These are phyloP conservation scores for Fusarium sublunatum DNA, from an alignment of 2,329 filamentous ascomycete species.

Conservation along the genomic window DNA sequence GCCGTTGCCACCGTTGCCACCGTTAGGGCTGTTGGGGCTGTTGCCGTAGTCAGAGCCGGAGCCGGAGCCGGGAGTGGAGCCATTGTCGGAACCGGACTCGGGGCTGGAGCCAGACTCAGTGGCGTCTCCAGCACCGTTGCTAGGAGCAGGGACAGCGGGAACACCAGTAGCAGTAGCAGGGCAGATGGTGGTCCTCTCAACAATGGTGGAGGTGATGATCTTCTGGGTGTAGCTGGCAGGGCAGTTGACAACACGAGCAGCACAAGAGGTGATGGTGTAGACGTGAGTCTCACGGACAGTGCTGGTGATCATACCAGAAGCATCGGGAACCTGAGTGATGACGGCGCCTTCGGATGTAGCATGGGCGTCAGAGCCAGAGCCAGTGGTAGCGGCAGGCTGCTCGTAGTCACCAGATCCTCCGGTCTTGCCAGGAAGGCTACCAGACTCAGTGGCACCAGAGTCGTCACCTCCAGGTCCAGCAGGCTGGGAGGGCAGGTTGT, in stretches of 20 bases:
- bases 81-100: not conserved
- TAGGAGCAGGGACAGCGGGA: not conserved
- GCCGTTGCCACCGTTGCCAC: not conserved
- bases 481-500: conserved; percentile 7
- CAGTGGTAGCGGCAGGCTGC: conserved; percentile 13
- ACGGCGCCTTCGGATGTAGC: conserved; percentile 14
- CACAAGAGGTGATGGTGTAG: conserved; percentile 53
- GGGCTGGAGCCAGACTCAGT: not conserved
- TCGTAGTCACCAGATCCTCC: not conserved
- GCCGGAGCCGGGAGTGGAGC: not conserved
- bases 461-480: not conserved
- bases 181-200: conserved; percentile 39
- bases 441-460: conserved; percentile 17
- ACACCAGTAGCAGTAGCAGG: conserved; percentile 35
- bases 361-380: conserved; percentile 14
- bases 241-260: conserved; percentile 54
- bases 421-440: conserved; percentile 13
- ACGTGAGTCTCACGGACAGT: conserved; percentile 40
- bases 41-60: conserved; percentile 4
- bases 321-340: conserved; percentile 22
- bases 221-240: conserved; percentile 51
- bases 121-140: not conserved
- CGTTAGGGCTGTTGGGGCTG: too few relatives aligned
- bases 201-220: conserved; percentile 44
- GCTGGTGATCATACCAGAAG: conserved; percentile 36